Evolutionary conservation across 2,329 filamentous ascomycete genomes (phyloP).

Genomic region (Phyllosticta citriasiana): DNA sequence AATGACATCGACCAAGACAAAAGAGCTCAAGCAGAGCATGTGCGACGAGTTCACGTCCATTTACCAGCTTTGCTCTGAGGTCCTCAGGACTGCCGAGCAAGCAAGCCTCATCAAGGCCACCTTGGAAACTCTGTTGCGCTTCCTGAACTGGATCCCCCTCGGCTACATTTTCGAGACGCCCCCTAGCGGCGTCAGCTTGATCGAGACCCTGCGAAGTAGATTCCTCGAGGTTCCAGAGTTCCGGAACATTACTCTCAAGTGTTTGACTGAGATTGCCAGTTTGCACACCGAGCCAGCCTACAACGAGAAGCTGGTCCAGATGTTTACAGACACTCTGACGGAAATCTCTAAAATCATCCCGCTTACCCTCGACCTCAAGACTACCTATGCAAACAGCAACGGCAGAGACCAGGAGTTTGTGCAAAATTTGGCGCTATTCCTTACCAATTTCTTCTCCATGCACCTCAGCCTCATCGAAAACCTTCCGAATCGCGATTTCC

Average conservation of each 20-base stretch:
- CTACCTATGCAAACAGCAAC: constrained; percentile 85
- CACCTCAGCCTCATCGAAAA: constrained; percentile 88
- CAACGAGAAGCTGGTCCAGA: constrained; percentile 90
- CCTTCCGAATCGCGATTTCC: constrained; percentile 86
- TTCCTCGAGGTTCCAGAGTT: constrained; percentile 93
- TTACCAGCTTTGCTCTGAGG: constrained; percentile 94
- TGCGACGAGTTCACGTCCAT: constrained; percentile 97
- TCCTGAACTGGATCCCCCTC: constrained; percentile 97
- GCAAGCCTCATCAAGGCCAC: constrained; percentile 90
- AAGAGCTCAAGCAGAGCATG: constrained; percentile 97
- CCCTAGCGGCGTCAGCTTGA: constrained; percentile 50
- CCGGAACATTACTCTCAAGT: constrained; percentile 92
- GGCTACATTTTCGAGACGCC: constrained; percentile 98
- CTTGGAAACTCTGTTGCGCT: constrained; percentile 85
- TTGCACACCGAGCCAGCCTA: constrained; percentile 80
- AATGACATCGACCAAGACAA: constrained; percentile 97
- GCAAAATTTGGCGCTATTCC: constrained; percentile 88
- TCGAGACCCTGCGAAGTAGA: constrained; percentile 83
- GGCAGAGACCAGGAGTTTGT: constrained; percentile 94
- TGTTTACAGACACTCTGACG: constrained; percentile 95
- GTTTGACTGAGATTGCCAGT: constrained; percentile 91
- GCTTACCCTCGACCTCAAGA: constrained; percentile 77
- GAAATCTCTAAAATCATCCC: constrained; percentile 92
- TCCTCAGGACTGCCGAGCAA: constrained; percentile 81
- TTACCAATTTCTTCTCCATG: constrained; percentile 94